Base-by-base conservation (phyloP, 768 basidiomycete genomes). In the Hydnum rufescens region DNA sequence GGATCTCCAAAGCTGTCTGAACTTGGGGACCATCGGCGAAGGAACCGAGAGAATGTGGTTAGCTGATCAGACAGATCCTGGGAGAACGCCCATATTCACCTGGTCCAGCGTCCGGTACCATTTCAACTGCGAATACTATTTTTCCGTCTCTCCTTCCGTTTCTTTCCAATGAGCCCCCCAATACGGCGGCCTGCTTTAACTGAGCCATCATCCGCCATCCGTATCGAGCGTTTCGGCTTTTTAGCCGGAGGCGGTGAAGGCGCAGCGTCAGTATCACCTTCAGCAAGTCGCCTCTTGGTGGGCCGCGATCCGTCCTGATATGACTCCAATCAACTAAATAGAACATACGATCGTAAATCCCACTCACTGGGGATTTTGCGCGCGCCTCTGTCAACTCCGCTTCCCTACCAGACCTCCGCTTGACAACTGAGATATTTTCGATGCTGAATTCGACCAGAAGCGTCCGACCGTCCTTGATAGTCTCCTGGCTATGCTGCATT, bases 371-470 rank as follows among this genome's bases (percentile, higher is more conserved):
- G 28, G 44, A 18, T 29, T 46, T 32, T 5, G 16, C 4, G 52
- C 52, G 18, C 22, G 34, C 5, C 25, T 44, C 52, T 3, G 29
- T 4, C 13, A 42, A 26, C 5, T 31, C 25, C 36, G 31, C 67
- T 55, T 70, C 72, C 52, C 69, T 70, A 1, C 75, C 73, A 34
- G 72, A 71, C 59, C 89, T 71, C 53, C 87, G 70, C 57, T 82
- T 82, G 34, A 90, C 79, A 29, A 92, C 87, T 65, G 89, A 83
- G 19, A 86, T 69, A 60, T 96, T 96, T 68, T 96, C 90, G 49
- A 96, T 88, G 36, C 88, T 90, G 65, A 95, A 95, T 66, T 97
- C 92, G n/a, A 89, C 77, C 59, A 93, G 80, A 55, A 95, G 64
- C 3, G 76, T 16, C 26, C 44, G 70, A 58, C 67, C 66, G 16